Evolutionary conservation across 2,329 filamentous ascomycete species (phyloP).

Genomic region (Sordariomycetes sp.): DNA sequence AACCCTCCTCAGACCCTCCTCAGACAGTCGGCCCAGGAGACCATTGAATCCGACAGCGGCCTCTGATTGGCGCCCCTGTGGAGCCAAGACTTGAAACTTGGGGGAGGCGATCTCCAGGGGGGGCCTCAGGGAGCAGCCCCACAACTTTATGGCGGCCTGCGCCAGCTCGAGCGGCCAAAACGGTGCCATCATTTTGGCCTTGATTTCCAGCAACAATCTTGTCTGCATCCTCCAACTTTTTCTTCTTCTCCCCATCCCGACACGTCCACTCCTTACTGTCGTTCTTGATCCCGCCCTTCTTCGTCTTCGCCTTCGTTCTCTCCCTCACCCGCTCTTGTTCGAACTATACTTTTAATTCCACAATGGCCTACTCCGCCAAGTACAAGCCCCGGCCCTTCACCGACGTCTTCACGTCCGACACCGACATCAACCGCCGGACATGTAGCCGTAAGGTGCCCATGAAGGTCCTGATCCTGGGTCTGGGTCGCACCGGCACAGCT

Average conservation of each 20-base stretch:
- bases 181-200: not conserved
- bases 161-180: not conserved
- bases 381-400: conserved; percentile 33
- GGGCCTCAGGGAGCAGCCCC: not conserved
- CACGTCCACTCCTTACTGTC: no score
- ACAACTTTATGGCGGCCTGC: not conserved
- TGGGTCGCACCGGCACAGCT: conserved; percentile 62
- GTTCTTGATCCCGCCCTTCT: no score
- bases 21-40: no score
- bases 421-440: conserved; percentile 57
- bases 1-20: no score
- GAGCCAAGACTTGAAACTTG: not conserved
- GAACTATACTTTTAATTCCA: no score
- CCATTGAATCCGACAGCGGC: no score
- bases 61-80: not conserved
- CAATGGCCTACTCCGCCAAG: conserved; percentile 19
- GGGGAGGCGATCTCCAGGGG: not conserved
- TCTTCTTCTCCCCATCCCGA: no score
- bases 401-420: conserved; percentile 56
- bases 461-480: conserved; percentile 61
- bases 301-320: no score
- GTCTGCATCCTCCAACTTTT: no score
- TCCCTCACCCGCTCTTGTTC: no score
- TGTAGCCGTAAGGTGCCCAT: conserved; percentile 61
- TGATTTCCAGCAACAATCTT: no score